Evolutionary conservation across 2,329 filamentous ascomycete genomes (phyloP), one percentile per base, ranked within the genome.

Genomic region (Achaetomium macrosporum): DNA sequence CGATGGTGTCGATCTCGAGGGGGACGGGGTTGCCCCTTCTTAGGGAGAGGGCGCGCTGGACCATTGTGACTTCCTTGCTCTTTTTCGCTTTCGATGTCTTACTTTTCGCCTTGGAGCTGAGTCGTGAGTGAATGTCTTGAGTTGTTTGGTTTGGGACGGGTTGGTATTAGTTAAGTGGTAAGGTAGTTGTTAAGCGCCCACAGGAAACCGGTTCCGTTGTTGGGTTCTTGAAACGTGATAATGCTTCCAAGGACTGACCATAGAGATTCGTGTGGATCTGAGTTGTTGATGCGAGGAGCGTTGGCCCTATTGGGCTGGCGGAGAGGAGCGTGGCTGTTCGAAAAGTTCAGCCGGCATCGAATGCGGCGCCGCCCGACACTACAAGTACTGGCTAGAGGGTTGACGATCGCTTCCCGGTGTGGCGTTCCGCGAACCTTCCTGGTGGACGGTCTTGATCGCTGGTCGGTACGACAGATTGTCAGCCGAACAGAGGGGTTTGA

Each of bases 31-130:
- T 43, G 25, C 31, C 25, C 3, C 48, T 41, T 30, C 53, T 41
- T 30, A 42, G 53, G 48, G 25, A 37, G 13, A 55, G 53, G 17
- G 53, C 53, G 40, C 45, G 53, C 15, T 31, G 53, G 35, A 55
- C 53, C 53, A 55, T 54, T 42, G 13, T 43, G 13, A 7, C 16
- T 42, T 25, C 17, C 13, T 17, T 30, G 16, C 12, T 37, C 37
- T 20, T 41, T 33, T 13, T 36, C 35, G 5, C 10, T 13, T 17
- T 43, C 7, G 5, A 31, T n/a, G 25, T 25, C 25, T 47, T 39
- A 9, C n/a, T 39, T 44, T 40, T 30, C 25, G 7, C 25, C 25
- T 25, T 25, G 10, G 33, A 35, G 33, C 5, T 4, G 13, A 35
- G 33, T 15, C 13, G 33, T 11, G 33, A 35, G 11, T 35, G 35